phyloP scores from a whole-genome alignment of 495 filamentous ascomycete genomes.

The Penicillium longicatenatum region DNA sequence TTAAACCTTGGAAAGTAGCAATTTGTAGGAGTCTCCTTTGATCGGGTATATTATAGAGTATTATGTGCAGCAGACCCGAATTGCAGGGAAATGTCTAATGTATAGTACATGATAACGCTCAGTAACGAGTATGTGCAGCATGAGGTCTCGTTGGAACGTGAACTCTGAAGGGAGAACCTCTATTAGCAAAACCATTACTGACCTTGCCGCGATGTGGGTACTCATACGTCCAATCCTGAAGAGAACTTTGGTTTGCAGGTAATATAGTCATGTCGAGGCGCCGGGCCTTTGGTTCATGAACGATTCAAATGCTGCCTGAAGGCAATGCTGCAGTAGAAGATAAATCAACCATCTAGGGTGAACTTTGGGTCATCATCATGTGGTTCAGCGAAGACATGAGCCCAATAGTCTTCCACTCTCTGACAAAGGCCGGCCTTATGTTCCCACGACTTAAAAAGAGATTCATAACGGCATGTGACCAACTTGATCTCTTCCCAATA shows the following conservation, averaged over 20 bases:
- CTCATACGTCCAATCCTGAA: neutral
- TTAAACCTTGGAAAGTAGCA: neutral
- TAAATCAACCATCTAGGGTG: slow-evolving; percentile 24
- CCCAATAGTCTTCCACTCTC: slow-evolving; percentile 43
- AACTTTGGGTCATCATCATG: slow-evolving; percentile 42
- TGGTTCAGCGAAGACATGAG: slow-evolving; percentile 43
- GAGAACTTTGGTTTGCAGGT: neutral
- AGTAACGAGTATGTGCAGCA: neutral
- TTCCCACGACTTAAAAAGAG: slow-evolving; percentile 41
- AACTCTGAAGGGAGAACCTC: neutral
- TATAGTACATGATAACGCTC: slow-evolving; percentile 7
- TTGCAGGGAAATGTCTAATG: neutral
- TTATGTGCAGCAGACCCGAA: slow-evolving; percentile 3
- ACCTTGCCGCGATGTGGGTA: neutral
- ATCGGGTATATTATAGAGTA: neutral
- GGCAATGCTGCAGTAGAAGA: neutral
- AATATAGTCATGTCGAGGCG: neutral
- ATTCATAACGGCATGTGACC: slow-evolving; percentile 49
- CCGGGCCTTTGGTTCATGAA: neutral
- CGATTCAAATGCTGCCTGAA: neutral
- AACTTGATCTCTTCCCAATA: slow-evolving; percentile 56
- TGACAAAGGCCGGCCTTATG: slow-evolving; percentile 38
- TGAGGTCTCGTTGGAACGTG: neutral
- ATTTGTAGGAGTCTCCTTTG: neutral
- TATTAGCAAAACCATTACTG: neutral